Evolutionary conservation across 1,284 basidiomycete genomes (phyloP), one percentile per base, ranked within the genome.

Genomic region (Ganoderma lucidum): DNA sequence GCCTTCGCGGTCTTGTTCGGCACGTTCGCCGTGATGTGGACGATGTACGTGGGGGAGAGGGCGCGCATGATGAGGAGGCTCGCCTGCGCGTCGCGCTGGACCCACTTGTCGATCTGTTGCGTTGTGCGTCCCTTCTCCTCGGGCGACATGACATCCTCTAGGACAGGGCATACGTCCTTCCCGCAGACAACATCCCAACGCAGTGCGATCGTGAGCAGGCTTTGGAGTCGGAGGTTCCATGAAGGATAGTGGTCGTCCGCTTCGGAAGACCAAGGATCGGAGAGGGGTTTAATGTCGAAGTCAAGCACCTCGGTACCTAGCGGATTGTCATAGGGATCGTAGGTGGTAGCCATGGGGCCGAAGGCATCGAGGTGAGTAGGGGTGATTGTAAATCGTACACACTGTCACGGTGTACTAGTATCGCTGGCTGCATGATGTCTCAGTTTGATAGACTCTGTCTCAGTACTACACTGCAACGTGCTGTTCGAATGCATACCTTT

Each of bases 171-270:
- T 19, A 23, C 41, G 35, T 68, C 67, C 37, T 64, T 35, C 3
- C 60, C 67, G 10, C 12, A 32, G 9, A 68, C 59, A 37, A 68
- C 35, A 12, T 37, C 32, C 67, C 63, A 65, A 10, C 67, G 59
- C 19, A 59, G 39, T n/a, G 39, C 59, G 4, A 58, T 15, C 17
- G 6, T 23, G 51, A 68, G 63, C 1, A 65, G 63, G n/a, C 12
- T 19, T 39, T 65, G 14, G 10, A 51, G 51, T 6, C 59, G 51
- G 6, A n/a, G 6, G 14, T 32, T 64, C 67, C 67, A 68, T 17
- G 32, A 3, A 32, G 45, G 53, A 28, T 64, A 68, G 23, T 45
- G 30, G 35, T 67, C 66, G 39, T 67, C 66, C 23, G 66, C 62
- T 44, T 59, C 56, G 14, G 30, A 28, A 8, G 62, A 55, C 44